Conservation (phyloP, 495 filamentous ascomycete genomes). For the Penicillium tannophilum region DNA sequence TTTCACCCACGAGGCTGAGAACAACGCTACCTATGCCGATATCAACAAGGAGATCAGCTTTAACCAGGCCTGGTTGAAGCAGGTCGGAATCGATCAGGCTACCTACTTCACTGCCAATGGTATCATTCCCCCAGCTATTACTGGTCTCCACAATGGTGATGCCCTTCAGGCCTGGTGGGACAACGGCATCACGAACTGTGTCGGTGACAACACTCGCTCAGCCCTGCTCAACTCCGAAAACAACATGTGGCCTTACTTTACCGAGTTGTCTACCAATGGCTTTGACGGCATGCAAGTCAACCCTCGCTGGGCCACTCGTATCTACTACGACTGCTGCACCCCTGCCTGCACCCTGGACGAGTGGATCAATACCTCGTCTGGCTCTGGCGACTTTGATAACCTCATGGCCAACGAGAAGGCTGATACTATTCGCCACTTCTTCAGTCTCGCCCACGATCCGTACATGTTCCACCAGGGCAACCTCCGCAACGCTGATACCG, state of each 20-base stretch:
- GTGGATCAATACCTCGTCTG: slow-evolving; percentile 62
- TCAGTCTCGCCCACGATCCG: slow-evolving; percentile 54
- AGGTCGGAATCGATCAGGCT: slow-evolving; percentile 47
- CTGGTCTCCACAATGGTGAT: slow-evolving; percentile 66
- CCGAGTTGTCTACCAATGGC: slow-evolving; percentile 52
- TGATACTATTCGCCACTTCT: slow-evolving; percentile 57
- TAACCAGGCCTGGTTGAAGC: slow-evolving; percentile 60
- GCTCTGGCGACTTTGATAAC: slow-evolving; percentile 48
- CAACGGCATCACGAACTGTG: slow-evolving; percentile 59
- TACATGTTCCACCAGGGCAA: slow-evolving; percentile 62
- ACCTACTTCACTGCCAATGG: slow-evolving; percentile 50
- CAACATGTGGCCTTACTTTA: slow-evolving; percentile 58
- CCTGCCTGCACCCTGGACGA: slow-evolving; percentile 57
- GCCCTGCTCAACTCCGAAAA: slow-evolving; percentile 50
- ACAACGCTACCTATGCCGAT: slow-evolving; percentile 64
- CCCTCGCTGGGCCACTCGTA: slow-evolving; percentile 63
- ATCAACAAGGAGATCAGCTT: slow-evolving; percentile 58
- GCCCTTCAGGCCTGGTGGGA: slow-evolving; percentile 60
- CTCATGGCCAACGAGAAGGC: slow-evolving; percentile 51
- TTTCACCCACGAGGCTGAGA: slow-evolving; percentile 60
- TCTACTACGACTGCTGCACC: slow-evolving; percentile 66
- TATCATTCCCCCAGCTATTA: slow-evolving; percentile 65
- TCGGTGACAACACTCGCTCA: slow-evolving; percentile 55
- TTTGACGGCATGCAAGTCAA: slow-evolving; percentile 59
- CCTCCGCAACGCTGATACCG: slow-evolving; percentile 52